Percentiles rank a stretch among this genome's conserved stretches.
phyloP scores from a whole-genome alignment of 129 eudicot genomes.

The Deinandra increscens region DNA sequence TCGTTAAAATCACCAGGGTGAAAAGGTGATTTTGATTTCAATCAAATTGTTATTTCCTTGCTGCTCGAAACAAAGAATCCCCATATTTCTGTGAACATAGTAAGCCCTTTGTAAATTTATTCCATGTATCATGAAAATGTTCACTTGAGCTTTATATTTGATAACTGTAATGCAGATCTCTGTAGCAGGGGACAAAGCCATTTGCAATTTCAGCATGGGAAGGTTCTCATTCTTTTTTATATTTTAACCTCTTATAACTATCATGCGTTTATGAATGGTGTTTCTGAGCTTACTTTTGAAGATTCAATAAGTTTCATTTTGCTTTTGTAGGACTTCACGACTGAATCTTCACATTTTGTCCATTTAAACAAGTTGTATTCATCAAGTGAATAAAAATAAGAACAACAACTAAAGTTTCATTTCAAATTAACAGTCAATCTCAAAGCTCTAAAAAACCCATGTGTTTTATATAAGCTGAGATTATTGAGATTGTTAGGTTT shows the following conservation, averaged over 20 bases:
- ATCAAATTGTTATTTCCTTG: conserved; percentile 87
- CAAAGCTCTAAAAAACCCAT: no score
- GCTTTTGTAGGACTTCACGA: no score
- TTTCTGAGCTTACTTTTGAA: no score
- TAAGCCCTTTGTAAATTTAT: conserved; percentile 24
- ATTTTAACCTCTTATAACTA: conserved; percentile 8
- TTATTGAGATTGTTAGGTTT: no score
- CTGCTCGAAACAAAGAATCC: conserved; percentile 75
- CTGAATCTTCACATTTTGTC: no score
- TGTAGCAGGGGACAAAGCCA: conserved; percentile 93
- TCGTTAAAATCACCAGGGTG: conserved; percentile 61
- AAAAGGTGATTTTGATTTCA: conserved; percentile 78
- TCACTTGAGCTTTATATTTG: conserved; percentile 15
- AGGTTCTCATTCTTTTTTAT: conserved; percentile 49
- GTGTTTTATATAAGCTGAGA: no score
- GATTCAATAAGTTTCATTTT: no score
- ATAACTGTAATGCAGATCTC: conserved; percentile 60
- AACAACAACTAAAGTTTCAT: no score
- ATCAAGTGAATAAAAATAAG: no score
- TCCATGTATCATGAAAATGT: conserved; percentile 7
- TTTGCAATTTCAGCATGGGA: conserved; percentile 98
- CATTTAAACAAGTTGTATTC: no score
- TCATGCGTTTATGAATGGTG: background rate
- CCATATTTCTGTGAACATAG: conserved; percentile 70
- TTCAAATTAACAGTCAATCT: no score